Evolutionary conservation across 176 grass and related monocot species (phyloP), one percentile per base, ranked within the genome.

Genomic region (Puccinellia tenuiflora): DNA sequence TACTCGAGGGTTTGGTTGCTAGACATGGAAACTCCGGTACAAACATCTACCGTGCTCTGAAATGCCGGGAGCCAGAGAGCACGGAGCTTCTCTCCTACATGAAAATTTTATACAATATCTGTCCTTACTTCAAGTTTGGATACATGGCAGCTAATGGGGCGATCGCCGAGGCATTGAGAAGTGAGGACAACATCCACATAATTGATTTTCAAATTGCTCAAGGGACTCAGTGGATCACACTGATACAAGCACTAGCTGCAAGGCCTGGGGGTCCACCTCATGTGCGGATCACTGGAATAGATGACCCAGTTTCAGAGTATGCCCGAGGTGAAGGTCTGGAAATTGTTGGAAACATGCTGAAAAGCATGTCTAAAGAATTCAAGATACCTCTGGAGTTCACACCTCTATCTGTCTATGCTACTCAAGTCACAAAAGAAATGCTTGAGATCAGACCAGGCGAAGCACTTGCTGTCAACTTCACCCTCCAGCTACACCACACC

Each of bases 191-290:
- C 30, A 98, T 98, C 77, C 92, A 98, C 83, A 95, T 98, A 82
- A 89, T 98, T 77, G 96, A 98, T 91, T 98, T 98, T 45, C 96
- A 98, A 78, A 98, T 98, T 85, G 89, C 93, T 86, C 96, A 98
- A 92, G 96, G 96, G 37, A 95, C 96, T 68, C 96, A 98, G 78
- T 98, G 96, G 96, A 83, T 98, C 79, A 98, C 96, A 54, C 87
- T 98, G 75, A 95, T 98, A 83, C 92, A 95, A 87, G 96, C 96
- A 0, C 75, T 98, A 56, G 92, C 96, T 57, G 92, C 93, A 53
- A 87, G 92, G 74, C 96, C 96, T 56, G 90, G 89, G 25, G 96
- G 96, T 29, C 96, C 96, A 35, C 96, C 96, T 56, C 87, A 87
- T 90, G 90, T 98, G 60, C 88, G 91, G 60, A 95, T 98, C 80